Conservation (phyloP, 306 rosid species). For the Acacia crassicarpa region DNA sequence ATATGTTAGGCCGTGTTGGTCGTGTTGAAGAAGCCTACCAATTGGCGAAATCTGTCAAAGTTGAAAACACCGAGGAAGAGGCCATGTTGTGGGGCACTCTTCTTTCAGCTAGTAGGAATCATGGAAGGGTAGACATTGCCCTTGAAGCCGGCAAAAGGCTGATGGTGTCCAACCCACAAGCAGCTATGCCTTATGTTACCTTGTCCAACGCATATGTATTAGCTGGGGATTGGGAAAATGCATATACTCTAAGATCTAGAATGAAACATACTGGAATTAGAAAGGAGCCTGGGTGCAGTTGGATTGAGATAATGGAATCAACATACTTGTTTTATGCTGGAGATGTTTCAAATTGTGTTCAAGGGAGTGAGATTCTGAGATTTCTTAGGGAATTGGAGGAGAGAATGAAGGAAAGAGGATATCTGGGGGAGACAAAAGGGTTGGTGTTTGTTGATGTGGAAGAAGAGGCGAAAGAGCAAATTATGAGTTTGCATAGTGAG, state of each 20-base stretch:
- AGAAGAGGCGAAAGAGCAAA: constrained; percentile 69
- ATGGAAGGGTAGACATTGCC: constrained; percentile 83
- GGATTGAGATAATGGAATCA: constrained; percentile 75
- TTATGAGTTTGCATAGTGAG: constrained; percentile 76
- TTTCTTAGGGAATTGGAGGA: constrained; percentile 58
- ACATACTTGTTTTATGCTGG: constrained; percentile 70
- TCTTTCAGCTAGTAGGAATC: constrained; percentile 83
- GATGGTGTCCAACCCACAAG: constrained; percentile 67
- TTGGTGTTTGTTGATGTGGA: constrained; percentile 78
- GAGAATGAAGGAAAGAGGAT: constrained; percentile 76
- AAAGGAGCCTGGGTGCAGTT: constrained; percentile 87
- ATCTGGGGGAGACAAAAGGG: constrained; percentile 58
- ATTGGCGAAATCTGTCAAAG: constrained; percentile 63
- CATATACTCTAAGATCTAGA: constrained; percentile 48
- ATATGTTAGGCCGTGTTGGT: constrained; percentile 83
- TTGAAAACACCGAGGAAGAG: constrained; percentile 38
- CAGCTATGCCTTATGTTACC: constrained; percentile 69
- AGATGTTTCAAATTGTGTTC: constrained; percentile 48
- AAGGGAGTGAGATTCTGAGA: constrained; percentile 43
- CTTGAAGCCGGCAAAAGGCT: constrained; percentile 61
- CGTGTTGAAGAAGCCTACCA: constrained; percentile 61
- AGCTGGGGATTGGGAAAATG: constrained; percentile 79
- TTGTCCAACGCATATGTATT: constrained; percentile 72
- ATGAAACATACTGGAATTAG: constrained; percentile 62
- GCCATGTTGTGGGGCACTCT: constrained; percentile 78